Conservation (phyloP, 1,284 basidiomycete species). For the Coniferiporia weirii region DNA sequence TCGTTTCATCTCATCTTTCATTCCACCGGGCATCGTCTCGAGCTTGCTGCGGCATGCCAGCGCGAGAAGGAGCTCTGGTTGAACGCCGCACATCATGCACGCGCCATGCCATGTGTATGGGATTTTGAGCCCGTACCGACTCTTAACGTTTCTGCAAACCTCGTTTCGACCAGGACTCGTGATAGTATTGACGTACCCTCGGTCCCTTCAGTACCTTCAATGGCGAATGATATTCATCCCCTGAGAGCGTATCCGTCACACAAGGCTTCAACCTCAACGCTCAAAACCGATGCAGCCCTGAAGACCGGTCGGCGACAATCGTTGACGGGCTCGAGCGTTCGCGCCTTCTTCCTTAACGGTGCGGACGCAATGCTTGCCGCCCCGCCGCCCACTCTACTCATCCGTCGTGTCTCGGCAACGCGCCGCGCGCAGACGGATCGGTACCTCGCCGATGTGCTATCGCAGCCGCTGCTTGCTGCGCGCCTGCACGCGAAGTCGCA, state of each 20-base stretch:
- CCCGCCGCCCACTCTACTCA: slow-evolving; percentile 55
- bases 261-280: slow-evolving; percentile 5
- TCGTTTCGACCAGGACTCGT: neutral
- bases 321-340: slow-evolving; percentile 13
- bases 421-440: slow-evolving; percentile 66
- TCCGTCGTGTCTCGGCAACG: slow-evolving; percentile 63
- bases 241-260: neutral
- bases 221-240: neutral
- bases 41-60: slow-evolving; percentile 72
- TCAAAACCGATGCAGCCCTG: slow-evolving; percentile 9
- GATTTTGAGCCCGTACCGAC: slow-evolving; percentile 56
- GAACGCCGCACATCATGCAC: slow-evolving; percentile 49
- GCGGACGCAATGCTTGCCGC: slow-evolving; percentile 33
- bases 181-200: slow-evolving; percentile 8
- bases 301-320: slow-evolving; percentile 12
- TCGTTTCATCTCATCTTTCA: slow-evolving; percentile 71
- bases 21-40: slow-evolving; percentile 43
- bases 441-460: slow-evolving; percentile 63
- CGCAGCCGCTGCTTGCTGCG: slow-evolving; percentile 55
- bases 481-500: slow-evolving; percentile 53
- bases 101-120: slow-evolving; percentile 41
- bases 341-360: slow-evolving; percentile 11
- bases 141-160: slow-evolving; percentile 28
- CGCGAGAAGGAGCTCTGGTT: slow-evolving; percentile 85
- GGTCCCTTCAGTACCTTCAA: slow-evolving; percentile 9